A percentile compares a stretch with the other conserved stretches of the same genome.
phyloP scores from a whole-genome alignment of 345 rosid genomes.

The Sisymbrium altissimum region DNA sequence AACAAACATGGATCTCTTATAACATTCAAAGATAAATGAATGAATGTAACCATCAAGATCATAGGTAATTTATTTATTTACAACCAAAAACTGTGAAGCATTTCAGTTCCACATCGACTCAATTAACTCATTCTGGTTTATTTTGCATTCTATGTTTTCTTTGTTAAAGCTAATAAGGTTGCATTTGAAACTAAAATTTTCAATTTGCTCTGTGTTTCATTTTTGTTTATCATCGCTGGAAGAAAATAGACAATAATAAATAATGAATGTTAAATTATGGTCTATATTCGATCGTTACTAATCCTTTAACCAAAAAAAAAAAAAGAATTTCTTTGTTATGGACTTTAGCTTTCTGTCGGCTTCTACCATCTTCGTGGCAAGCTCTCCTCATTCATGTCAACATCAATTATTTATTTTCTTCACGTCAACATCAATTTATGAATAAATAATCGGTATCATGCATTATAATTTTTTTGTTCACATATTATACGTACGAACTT shows the following conservation, averaged over 20 bases:
- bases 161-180: background rate
- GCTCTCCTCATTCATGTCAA: slow-evolving; percentile 10
- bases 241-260: background rate
- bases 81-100: background rate
- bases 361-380: slow-evolving; percentile 24
- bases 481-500: background rate
- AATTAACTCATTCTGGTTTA: background rate
- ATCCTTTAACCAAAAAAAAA: background rate
- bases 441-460: background rate
- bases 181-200: background rate
- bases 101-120: background rate
- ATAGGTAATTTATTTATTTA: background rate
- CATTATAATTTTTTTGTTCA: background rate
- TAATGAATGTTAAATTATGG: background rate
- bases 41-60: background rate
- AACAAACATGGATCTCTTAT: background rate
- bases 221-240: background rate
- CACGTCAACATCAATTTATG: slow-evolving; percentile 9
- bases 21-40: background rate
- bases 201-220: background rate
- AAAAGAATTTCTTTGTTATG: background rate
- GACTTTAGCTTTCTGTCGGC: slow-evolving; percentile 16
- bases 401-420: background rate
- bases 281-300: background rate
- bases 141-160: background rate